A percentile compares a stretch with the other conserved stretches of the same genome.
Conservation (phyloP, 2,329 filamentous ascomycete genomes). For the Fusarium continuum region DNA sequence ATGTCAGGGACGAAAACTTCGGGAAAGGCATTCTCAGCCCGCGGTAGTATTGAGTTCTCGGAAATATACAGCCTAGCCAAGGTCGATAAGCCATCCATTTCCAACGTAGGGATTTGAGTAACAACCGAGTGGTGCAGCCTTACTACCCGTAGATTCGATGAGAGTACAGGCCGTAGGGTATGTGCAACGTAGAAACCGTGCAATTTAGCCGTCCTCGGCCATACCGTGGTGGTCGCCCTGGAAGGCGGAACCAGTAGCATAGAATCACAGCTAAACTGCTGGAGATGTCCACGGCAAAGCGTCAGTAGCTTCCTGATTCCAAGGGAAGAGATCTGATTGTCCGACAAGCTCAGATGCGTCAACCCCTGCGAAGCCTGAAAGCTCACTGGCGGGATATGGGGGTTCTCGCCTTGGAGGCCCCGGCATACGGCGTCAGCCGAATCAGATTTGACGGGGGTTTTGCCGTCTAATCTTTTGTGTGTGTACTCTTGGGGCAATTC, state of each 20-base stretch:
- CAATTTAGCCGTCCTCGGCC: constrained; percentile 48
- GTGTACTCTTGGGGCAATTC: constrained; percentile 34
- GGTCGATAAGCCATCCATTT: constrained; percentile 49
- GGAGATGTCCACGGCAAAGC: constrained; percentile 56
- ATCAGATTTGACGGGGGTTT: constrained; percentile 39
- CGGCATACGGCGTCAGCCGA: constrained; percentile 40
- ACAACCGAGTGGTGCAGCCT: constrained; percentile 69
- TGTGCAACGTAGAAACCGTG: constrained; percentile 57
- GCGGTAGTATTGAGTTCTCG: constrained; percentile 55
- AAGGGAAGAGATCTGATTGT: constrained; percentile 57
- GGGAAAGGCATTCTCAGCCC: constrained; percentile 58
- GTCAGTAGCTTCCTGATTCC: constrained; percentile 57
- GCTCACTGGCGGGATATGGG: constrained; percentile 22
- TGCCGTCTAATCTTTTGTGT: constrained; percentile 47
- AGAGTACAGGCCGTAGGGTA: constrained; percentile 62
- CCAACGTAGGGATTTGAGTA: constrained; percentile 61
- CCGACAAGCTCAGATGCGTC: constrained; percentile 65
- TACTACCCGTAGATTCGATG: constrained; percentile 61
- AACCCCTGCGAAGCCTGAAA: constrained; percentile 47
- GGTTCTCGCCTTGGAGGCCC: constrained; percentile 41
- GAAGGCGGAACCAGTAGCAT: constrained; percentile 45
- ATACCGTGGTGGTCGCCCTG: constrained; percentile 21
- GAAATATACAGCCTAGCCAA: constrained; percentile 53
- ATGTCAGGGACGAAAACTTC: constrained; percentile 62
- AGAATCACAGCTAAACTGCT: constrained; percentile 62